Evolutionary conservation across 2,329 filamentous ascomycete genomes (phyloP).

Genomic region (Aureobasidium lini): DNA sequence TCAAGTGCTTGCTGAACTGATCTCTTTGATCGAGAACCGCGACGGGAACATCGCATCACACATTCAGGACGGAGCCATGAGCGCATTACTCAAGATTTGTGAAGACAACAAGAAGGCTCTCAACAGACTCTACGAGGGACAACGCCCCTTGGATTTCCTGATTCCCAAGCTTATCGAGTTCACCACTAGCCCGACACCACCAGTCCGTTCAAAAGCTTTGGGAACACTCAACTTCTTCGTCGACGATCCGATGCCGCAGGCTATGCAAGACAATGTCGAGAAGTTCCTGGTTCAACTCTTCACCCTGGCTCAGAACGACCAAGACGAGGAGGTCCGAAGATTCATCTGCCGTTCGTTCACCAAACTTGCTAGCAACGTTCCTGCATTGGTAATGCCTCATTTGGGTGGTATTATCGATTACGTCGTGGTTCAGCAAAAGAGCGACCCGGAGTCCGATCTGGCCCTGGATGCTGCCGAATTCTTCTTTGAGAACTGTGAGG

Average conservation of each 20-base stretch:
- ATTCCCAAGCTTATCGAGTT: conserved; percentile 87
- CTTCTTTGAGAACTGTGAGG: conserved; percentile 89
- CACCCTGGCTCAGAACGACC: conserved; percentile 62
- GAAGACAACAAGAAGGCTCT: conserved; percentile 87
- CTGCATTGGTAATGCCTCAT: conserved; percentile 84
- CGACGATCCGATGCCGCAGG: conserved; percentile 61
- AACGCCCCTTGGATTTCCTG: conserved; percentile 79
- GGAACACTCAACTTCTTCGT: conserved; percentile 89
- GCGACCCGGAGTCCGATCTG: conserved; percentile 73
- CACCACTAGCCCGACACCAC: conserved; percentile 65
- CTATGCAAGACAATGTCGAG: conserved; percentile 74
- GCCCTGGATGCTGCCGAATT: conserved; percentile 95
- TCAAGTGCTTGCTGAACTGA: conserved; percentile 74
- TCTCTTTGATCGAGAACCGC: conserved; percentile 69
- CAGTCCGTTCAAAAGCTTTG: conserved; percentile 72
- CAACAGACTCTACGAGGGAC: conserved; percentile 79
- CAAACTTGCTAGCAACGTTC: conserved; percentile 80
- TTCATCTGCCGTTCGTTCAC: conserved; percentile 93
- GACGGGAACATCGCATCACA: conserved; percentile 59
- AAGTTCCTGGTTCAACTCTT: conserved; percentile 77
- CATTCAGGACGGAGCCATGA: conserved; percentile 88
- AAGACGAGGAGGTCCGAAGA: conserved; percentile 72
- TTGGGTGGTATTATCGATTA: conserved; percentile 85
- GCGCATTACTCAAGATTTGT: conserved; percentile 87
- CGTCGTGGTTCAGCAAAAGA: conserved; percentile 81